Evolutionary conservation across 768 basidiomycete genomes (phyloP), one percentile per base, ranked within the genome.

Genomic region (Gloeopeniophorella convolvens): DNA sequence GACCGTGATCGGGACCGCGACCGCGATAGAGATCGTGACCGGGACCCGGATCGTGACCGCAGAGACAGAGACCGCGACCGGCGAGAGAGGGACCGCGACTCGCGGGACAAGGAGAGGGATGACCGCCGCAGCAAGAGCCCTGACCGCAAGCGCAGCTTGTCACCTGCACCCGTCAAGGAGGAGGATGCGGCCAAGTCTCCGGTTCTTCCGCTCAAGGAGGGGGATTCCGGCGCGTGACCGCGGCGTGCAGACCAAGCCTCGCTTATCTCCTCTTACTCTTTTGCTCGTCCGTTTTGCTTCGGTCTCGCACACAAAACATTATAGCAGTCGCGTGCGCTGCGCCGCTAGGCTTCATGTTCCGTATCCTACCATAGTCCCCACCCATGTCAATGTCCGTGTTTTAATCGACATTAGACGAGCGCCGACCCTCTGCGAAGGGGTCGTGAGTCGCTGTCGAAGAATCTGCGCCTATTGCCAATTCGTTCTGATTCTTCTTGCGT

Each of bases 141-240:
- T 36, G 76, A 74, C 6, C 65, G 71, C 59, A 69, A 70, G 55
- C 66, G 75, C 51, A 73, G 74, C 64, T 64, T 66, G 12, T 68
- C 72, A 9, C 74, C 74, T 2, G 67, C 70, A 51, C 64, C 61
- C 4, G 24, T 44, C 27, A 56, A 59, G 39, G 60, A 57, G 41
- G 72, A 76, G 5, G 78, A 79, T 42, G 69, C 70, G 50, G 75
- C 76, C 21, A 72, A 74, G 64, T 78, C 81, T 39, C 80, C 76
- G n/a, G 74, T 78, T 43, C 71, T 72, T 54, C 64, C 59, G 21
- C 50, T 50, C 23, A 56, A 59, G 42, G 60, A 56, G 43, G 72
- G 75, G 7, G 78, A 78, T 50, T 69, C 72, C 56, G 78, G 76
- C 20, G 72, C 74, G 64, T 78, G 80, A 42, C 80, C 76, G 16